These are phyloP conservation scores for Pezizomycotina sp. DNA, from an alignment of 2,329 filamentous ascomycete species.

Conservation along the genomic window DNA sequence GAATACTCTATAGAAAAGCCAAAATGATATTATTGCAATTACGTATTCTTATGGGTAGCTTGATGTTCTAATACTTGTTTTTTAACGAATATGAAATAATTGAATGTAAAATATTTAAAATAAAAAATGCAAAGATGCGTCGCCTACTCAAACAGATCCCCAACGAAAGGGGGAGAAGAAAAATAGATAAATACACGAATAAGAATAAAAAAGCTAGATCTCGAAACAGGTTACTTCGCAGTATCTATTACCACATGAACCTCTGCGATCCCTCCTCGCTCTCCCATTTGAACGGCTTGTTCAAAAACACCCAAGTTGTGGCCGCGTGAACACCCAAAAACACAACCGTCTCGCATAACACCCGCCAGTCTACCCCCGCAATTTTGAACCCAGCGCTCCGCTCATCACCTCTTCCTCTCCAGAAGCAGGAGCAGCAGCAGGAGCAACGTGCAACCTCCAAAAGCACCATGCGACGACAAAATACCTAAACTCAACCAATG, in stretches of 20 bases:
- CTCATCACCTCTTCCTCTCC: constrained; percentile 1
- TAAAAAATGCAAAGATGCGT: too few species aligned
- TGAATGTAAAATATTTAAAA: too few species aligned
- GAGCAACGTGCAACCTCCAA: constrained; percentile 58
- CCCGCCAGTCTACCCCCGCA: constrained; percentile 28
- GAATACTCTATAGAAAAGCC: too few species aligned
- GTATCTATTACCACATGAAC: constrained; percentile 72
- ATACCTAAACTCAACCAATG: constrained; percentile 86
- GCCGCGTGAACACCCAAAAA: constrained; percentile 46
- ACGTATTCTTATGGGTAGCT: too few species aligned
- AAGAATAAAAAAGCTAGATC: too few species aligned
- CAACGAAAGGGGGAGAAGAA: too few species aligned
- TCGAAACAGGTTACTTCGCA: too few species aligned
- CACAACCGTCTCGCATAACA: constrained; percentile 52
- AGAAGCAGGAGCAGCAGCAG: constrained; percentile 7
- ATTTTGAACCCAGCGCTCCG: constrained; percentile 8
- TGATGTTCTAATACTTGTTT: too few species aligned
- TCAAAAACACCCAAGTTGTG: constrained; percentile 57
- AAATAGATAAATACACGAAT: too few species aligned
- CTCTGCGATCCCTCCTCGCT: constrained; percentile 45
- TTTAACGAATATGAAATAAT: too few species aligned
- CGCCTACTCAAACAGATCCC: too few species aligned
- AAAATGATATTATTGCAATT: too few species aligned
- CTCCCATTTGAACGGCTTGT: constrained; percentile 50
- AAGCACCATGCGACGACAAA: constrained; percentile 92